These are phyloP conservation scores for Paramecium tetraurelia DNA, from an alignment of 73 alveolate genomes.

Conservation along the genomic window DNA sequence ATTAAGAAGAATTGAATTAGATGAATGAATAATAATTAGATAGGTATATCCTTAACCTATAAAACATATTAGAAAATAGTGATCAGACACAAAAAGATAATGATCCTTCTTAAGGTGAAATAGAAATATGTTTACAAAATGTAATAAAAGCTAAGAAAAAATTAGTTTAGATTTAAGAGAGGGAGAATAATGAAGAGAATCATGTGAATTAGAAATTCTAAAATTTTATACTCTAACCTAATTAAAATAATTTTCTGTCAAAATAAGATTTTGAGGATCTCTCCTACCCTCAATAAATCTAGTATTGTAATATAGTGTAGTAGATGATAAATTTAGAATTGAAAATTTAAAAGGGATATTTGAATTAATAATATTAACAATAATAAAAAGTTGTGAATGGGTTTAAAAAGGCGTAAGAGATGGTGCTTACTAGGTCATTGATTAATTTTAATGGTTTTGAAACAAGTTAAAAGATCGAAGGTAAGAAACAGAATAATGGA, in stretches of 20 bases:
- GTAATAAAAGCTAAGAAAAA: not conserved
- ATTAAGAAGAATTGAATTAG: not conserved
- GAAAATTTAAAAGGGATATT: not conserved
- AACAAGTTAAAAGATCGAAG: not conserved
- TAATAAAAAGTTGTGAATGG: not conserved
- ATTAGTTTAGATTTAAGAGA: not conserved
- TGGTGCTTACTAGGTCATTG: not conserved
- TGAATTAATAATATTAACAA: not conserved
- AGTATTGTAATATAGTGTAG: not conserved
- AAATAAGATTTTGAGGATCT: not conserved
- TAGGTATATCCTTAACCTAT: not conserved
- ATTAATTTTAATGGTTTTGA: not conserved
- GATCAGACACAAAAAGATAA: not conserved
- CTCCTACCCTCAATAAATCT: not conserved
- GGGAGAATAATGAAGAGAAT: not conserved
- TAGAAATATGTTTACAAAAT: not conserved
- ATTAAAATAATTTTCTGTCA: not conserved
- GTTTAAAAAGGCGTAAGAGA: not conserved
- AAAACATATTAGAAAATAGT: not conserved
- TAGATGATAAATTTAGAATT: not conserved
- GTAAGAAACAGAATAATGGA: not conserved
- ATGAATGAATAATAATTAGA: not conserved
- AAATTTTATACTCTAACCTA: not conserved
- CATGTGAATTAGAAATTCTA: not conserved
- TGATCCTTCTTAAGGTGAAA: not conserved